Evolutionary conservation across 495 filamentous ascomycete genomes (phyloP).

Genomic region (Lophiotrema nucula): DNA sequence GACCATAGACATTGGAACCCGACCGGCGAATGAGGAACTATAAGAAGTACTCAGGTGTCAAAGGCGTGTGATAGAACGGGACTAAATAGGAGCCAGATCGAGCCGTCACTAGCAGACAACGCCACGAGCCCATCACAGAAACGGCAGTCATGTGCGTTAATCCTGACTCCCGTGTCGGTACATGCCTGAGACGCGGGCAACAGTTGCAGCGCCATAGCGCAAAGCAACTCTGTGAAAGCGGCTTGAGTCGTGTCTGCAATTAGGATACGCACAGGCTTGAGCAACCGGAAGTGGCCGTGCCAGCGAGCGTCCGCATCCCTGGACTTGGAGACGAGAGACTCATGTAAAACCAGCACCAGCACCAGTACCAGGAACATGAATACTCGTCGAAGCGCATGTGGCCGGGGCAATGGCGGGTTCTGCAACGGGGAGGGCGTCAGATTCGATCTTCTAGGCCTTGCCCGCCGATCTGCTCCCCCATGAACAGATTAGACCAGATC

Average conservation of each 20-base stretch:
- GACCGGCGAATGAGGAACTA: slow-evolving; percentile 13
- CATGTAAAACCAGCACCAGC: neutral
- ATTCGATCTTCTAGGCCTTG: slow-evolving; percentile 17
- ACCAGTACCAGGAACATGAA: neutral
- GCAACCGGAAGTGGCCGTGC: neutral
- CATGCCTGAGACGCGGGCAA: slow-evolving; percentile 18
- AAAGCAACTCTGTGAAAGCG: slow-evolving; percentile 4
- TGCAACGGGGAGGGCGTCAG: slow-evolving; percentile 12
- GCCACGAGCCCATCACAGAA: slow-evolving; percentile 8
- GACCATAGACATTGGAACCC: neutral
- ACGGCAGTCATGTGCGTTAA: slow-evolving; percentile 27
- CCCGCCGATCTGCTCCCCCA: slow-evolving; percentile 13
- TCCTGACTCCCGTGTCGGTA: slow-evolving; percentile 10
- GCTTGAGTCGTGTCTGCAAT: slow-evolving; percentile 16
- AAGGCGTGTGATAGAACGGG: slow-evolving; percentile 15
- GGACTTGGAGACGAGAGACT: neutral
- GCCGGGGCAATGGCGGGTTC: neutral
- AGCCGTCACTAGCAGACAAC: slow-evolving; percentile 22
- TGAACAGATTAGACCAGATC: slow-evolving; percentile 14
- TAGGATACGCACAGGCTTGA: slow-evolving; percentile 13
- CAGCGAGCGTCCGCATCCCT: neutral
- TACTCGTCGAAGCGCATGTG: neutral
- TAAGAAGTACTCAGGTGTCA: slow-evolving; percentile 13
- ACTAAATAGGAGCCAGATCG: slow-evolving; percentile 19
- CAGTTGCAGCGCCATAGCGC: slow-evolving; percentile 10